Conservation (phyloP, 768 basidiomycete genomes). For the Mycena chlorophos region DNA sequence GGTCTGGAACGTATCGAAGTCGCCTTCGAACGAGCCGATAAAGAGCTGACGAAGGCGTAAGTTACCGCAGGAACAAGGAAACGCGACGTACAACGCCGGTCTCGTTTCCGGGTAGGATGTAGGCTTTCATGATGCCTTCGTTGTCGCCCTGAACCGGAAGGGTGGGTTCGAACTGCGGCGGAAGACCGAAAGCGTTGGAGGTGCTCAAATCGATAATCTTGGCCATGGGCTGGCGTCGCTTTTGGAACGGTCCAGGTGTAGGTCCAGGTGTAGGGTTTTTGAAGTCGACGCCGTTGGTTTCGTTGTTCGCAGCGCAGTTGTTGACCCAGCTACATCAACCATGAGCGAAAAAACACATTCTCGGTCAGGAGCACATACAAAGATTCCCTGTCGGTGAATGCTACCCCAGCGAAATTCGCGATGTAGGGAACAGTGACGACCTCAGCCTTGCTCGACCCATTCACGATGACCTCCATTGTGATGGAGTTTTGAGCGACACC, state of each 20-base stretch:
- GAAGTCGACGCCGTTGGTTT: slow-evolving; percentile 54
- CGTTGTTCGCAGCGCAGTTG: slow-evolving; percentile 54
- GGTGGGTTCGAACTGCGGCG: slow-evolving; percentile 48
- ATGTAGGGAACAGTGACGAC: slow-evolving; percentile 54
- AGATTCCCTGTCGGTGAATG: slow-evolving; percentile 52
- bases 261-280: slow-evolving; percentile 19
- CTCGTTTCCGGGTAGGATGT: slow-evolving; percentile 52
- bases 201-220: slow-evolving; percentile 45
- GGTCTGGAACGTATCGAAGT: slow-evolving; percentile 52
- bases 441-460: slow-evolving; percentile 48
- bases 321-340: slow-evolving; percentile 47
- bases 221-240: slow-evolving; percentile 34
- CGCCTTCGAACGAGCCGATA: slow-evolving; percentile 56
- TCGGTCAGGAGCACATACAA: slow-evolving; percentile 42
- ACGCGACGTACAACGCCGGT: slow-evolving; percentile 55
- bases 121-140: slow-evolving; percentile 55
- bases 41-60: slow-evolving; percentile 45
- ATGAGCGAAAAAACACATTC: slow-evolving; percentile 2
- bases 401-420: slow-evolving; percentile 43
- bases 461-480: slow-evolving; percentile 47
- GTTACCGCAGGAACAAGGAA: neutral
- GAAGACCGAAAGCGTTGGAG: slow-evolving; percentile 44
- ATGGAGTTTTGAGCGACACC: slow-evolving; percentile 49
- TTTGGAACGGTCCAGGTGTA: slow-evolving; percentile 14
- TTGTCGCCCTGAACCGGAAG: slow-evolving; percentile 47